These are phyloP conservation scores for Apiotrichum sp. DNA, from an alignment of 1,284 basidiomycete species.

Conservation along the genomic window DNA sequence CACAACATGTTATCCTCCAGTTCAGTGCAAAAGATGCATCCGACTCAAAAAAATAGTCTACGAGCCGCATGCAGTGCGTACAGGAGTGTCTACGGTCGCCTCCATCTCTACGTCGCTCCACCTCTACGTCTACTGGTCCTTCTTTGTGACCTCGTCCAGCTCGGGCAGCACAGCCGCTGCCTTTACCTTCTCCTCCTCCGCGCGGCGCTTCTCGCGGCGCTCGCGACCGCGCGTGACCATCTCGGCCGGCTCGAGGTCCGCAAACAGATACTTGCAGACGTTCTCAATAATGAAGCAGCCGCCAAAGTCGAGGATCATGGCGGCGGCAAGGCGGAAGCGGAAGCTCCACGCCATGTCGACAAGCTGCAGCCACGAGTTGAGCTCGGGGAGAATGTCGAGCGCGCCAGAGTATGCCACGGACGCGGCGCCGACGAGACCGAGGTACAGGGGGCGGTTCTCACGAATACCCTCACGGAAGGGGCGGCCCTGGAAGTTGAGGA, in stretches of 20 bases:
- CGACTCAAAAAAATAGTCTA: too few relatives aligned
- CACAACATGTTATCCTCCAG: background rate
- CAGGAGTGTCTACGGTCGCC: too few relatives aligned
- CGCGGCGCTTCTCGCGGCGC: constrained; percentile 54
- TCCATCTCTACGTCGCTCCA: too few relatives aligned
- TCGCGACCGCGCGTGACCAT: constrained; percentile 79
- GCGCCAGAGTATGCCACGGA: constrained; percentile 87
- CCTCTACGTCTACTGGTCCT: constrained; percentile 11
- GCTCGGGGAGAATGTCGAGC: constrained; percentile 87
- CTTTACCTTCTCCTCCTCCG: constrained; percentile 29
- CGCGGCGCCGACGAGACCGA: constrained; percentile 77
- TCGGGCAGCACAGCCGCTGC: constrained; percentile 9
- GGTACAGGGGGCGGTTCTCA: constrained; percentile 86
- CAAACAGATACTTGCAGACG: constrained; percentile 78
- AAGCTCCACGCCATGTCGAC: constrained; percentile 87
- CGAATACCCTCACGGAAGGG: constrained; percentile 94
- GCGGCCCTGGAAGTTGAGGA: constrained; percentile 93
- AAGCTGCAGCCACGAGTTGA: constrained; percentile 95
- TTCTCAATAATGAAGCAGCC: constrained; percentile 82
- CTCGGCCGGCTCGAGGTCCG: constrained; percentile 75
- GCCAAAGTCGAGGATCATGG: constrained; percentile 82
- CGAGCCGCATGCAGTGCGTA: too few relatives aligned
- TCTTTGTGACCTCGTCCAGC: constrained; percentile 19
- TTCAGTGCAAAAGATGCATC: too few relatives aligned
- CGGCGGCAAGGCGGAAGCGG: constrained; percentile 64